Evolutionary conservation across 2,329 filamentous ascomycete genomes (phyloP).

Genomic region (Aspergillus fumigatiaffinis): DNA sequence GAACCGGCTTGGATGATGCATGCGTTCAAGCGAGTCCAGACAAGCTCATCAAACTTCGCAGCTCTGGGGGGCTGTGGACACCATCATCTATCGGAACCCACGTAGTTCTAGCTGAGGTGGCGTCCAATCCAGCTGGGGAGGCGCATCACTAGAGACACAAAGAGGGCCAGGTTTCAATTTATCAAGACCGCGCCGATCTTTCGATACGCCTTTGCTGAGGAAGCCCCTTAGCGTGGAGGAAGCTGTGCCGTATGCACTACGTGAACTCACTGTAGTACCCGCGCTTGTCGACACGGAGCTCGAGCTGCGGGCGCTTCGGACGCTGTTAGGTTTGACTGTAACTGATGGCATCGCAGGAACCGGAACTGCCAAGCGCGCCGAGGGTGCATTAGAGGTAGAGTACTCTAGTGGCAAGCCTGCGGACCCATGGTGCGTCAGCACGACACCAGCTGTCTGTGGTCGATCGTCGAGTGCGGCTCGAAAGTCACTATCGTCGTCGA

Average conservation of each 20-base stretch:
- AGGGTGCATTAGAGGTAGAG: constrained; percentile 14
- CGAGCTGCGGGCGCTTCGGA: constrained; percentile 36
- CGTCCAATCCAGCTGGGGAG: constrained; percentile 36
- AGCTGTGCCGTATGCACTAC: constrained; percentile 32
- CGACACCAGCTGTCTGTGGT: constrained; percentile 24
- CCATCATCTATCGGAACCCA: constrained; percentile 21
- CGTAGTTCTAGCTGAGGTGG: constrained; percentile 34
- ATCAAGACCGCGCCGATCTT: constrained; percentile 27
- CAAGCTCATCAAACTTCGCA: background rate
- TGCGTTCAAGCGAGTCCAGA: background rate
- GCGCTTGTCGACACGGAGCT: constrained; percentile 34
- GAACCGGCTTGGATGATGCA: background rate
- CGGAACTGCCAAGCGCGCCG: constrained; percentile 27
- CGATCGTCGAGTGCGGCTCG: constrained; percentile 18
- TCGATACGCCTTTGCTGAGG: constrained; percentile 26
- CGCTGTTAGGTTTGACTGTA: constrained; percentile 28
- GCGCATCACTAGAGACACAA: constrained; percentile 28
- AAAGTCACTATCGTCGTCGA: constrained; percentile 14
- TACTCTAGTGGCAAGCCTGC: constrained; percentile 22
- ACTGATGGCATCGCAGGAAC: constrained; percentile 28
- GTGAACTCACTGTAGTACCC: constrained; percentile 27
- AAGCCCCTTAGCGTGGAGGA: constrained; percentile 36
- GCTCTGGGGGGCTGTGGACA: background rate
- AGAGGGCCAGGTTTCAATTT: constrained; percentile 23
- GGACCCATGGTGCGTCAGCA: constrained; percentile 11